Percentiles rank a stretch among this genome's conserved stretches.
These are phyloP conservation scores for Linnemannia schmuckeri DNA, from an alignment of 192 early-diverging fungal genomes.

Conservation along the genomic window DNA sequence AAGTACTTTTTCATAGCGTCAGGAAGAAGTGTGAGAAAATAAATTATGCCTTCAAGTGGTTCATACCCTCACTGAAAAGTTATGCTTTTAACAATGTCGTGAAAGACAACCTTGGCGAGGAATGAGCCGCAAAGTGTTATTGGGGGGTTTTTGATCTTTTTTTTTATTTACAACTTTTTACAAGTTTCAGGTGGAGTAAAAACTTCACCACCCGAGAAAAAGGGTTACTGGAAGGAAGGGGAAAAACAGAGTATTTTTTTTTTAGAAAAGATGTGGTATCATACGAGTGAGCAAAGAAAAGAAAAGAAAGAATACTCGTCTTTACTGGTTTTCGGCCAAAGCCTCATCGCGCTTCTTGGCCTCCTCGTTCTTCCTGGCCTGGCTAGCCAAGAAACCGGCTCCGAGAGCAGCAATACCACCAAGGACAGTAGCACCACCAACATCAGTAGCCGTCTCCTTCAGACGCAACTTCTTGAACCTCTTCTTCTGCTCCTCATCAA, in stretches of 20 bases:
- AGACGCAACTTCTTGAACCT: slow-evolving; percentile 39
- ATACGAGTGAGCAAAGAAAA: neutral
- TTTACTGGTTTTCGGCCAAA: neutral
- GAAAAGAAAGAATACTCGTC: neutral
- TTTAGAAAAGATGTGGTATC: neutral
- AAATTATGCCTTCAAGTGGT: too few relatives aligned
- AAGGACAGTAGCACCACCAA: slow-evolving; percentile 31
- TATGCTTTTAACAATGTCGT: too few relatives aligned
- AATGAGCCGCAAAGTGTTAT: too few relatives aligned
- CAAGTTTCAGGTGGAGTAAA: neutral
- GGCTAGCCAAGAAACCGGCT: neutral
- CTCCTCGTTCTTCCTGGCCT: neutral
- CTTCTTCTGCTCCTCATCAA: slow-evolving; percentile 44
- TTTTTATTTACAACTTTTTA: neutral
- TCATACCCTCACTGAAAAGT: too few relatives aligned
- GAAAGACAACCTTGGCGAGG: too few relatives aligned
- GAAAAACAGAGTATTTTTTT: neutral
- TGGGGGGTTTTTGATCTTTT: neutral
- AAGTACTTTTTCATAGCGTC: too few relatives aligned
- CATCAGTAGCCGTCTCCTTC: slow-evolving; percentile 42
- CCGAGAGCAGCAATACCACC: neutral
- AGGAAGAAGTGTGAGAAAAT: too few relatives aligned
- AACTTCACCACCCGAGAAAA: neutral
- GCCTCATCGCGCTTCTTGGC: neutral
- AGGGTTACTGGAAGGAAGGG: neutral